Evolutionary conservation across 306 rosid species (phyloP), one percentile per base, ranked within the genome.

Genomic region (Hylodesmum podocarpum): DNA sequence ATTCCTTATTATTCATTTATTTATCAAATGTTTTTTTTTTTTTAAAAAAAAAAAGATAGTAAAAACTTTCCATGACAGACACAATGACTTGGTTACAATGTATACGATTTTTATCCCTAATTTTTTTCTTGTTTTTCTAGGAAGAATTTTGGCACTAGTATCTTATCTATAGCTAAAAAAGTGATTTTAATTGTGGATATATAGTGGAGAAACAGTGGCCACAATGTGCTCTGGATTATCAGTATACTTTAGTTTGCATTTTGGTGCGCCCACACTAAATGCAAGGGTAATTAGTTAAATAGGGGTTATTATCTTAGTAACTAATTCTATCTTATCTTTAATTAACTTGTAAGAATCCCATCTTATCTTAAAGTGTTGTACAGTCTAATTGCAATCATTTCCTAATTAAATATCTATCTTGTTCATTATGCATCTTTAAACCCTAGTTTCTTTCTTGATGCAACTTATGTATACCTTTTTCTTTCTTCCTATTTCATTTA

Each of bases 121-220:
- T 6, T 59, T 8, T 29, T 44, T 22, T 29, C 31, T 22, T 43
- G 34, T 29, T 59, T 29, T 41, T 8, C 25, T 12, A 9, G 0
- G 4, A 11, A 3, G 11, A 59, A 59, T 41, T 41, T 4, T 28
- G 57, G 10, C 13, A 29, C 33, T 39, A n/a, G n/a, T n/a, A 55
- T 28, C 33, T 15, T 25, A 67, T 57, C 31, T 43, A 16, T 58
- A 59, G 4, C 22, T 8, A 75, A 76, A 39, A n/a, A 77, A 40
- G 4, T 66, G 18, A 13, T 53, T 27, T 66, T 66, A 27, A 66
- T 64, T 51, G 2, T 2, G 2, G 21, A 10, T 31, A 54, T 79
- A 10, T 31, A 54, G 84, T 80, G 79, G 79, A 53, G 68, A 53
- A 21, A 43, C 5, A 72, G 75, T 80, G 84, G 79, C 79, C 7